Conservation (phyloP, 345 rosid species). For the Syzygium oleosum region DNA sequence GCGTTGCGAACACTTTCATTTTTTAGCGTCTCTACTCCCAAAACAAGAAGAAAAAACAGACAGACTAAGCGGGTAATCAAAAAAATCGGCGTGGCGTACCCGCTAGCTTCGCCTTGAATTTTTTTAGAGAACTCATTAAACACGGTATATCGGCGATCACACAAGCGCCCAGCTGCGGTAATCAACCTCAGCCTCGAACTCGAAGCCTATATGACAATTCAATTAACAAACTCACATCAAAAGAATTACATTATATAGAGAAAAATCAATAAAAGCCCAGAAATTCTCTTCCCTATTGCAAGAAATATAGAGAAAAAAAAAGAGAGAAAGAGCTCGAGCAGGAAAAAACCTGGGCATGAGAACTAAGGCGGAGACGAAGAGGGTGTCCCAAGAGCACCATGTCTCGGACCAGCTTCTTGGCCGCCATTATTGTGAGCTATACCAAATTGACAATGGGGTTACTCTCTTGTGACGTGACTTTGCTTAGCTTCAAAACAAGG, state of each 20-base stretch:
- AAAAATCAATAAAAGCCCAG: not conserved
- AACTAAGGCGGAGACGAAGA: constrained; percentile 20
- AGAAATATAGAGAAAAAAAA: not conserved
- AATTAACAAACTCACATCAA: not conserved
- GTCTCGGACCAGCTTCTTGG: constrained; percentile 72
- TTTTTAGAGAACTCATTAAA: constrained; percentile 72
- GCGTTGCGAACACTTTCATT: not conserved
- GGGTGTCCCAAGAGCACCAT: constrained; percentile 41
- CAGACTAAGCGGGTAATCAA: not conserved
- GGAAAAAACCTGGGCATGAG: constrained; percentile 35
- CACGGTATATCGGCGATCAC: constrained; percentile 54
- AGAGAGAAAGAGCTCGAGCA: not conserved
- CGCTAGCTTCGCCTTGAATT: constrained; percentile 65
- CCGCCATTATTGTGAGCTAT: constrained; percentile 39
- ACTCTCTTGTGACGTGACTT: not conserved
- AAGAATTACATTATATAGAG: not conserved
- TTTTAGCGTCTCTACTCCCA: not conserved
- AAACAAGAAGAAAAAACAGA: not conserved
- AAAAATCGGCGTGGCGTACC: constrained; percentile 20
- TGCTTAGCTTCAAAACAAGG: not conserved
- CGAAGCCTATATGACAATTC: constrained; percentile 21
- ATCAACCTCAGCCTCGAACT: constrained; percentile 27
- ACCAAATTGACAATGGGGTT: not conserved
- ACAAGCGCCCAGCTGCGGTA: constrained; percentile 19
- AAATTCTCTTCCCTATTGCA: not conserved